A percentile compares a stretch with the other conserved stretches of the same genome.
Conservation (phyloP, 139 green algal species). For the Coelastrella sp. region DNA sequence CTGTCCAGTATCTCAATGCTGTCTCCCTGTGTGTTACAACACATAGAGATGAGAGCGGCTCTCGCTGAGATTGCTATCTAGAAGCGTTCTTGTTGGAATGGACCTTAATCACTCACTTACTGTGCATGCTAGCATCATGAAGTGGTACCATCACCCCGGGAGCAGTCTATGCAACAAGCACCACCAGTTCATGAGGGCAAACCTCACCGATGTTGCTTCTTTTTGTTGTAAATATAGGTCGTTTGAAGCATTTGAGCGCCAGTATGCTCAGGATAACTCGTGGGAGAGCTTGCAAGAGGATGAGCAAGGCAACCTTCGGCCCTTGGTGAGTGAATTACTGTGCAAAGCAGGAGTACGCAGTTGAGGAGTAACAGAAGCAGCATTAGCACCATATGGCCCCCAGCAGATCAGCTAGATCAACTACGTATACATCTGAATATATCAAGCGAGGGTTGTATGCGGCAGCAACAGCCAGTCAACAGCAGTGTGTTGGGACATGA, state of each 20-base stretch:
- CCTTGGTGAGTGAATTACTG: slow-evolving; percentile 62
- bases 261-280: slow-evolving; percentile 88
- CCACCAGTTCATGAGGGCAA: neutral
- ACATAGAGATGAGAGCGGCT: too few species aligned
- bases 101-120: neutral
- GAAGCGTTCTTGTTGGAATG: neutral
- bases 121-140: neutral
- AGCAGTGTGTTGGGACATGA: neutral
- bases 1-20: too few species aligned
- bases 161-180: neutral
- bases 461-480: neutral
- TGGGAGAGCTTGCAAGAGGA: slow-evolving; percentile 92
- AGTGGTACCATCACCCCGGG: neutral
- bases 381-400: neutral
- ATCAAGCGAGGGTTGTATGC: neutral
- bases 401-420: too few species aligned
- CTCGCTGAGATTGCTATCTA: too few species aligned
- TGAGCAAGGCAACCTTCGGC: slow-evolving; percentile 81
- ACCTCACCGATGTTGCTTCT: neutral
- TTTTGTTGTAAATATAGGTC: neutral
- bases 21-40: too few species aligned
- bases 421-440: too few species aligned
- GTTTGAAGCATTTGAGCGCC: slow-evolving; percentile 73
- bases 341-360: neutral
- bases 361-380: neutral